Percentiles rank a stretch among this genome's conserved stretches.
phyloP scores from a whole-genome alignment of 1,284 basidiomycete species.

The Coniferiporia weirii region DNA sequence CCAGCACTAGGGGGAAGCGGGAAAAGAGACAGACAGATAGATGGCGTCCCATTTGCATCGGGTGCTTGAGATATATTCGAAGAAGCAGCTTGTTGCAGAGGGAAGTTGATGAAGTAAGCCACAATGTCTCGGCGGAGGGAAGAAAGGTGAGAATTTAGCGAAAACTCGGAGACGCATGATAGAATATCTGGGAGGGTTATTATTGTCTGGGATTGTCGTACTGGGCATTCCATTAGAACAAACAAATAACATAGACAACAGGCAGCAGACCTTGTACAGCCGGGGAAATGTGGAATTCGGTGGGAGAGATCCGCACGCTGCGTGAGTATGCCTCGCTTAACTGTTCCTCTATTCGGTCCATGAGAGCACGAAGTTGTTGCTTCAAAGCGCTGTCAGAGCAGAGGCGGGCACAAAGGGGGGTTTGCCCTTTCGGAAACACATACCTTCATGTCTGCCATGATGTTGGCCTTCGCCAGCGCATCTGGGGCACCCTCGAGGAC shows the following conservation, averaged over 20 bases:
- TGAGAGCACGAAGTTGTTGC: constrained; percentile 49
- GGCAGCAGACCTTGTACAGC: constrained; percentile 49
- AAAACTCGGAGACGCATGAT: constrained; percentile 49
- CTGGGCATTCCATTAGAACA: constrained; percentile 31
- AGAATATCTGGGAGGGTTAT: constrained; percentile 53
- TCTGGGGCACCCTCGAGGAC: constrained; percentile 45
- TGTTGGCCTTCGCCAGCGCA: constrained; percentile 45
- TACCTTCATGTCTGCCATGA: constrained; percentile 57
- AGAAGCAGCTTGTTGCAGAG: constrained; percentile 48
- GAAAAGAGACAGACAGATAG: constrained; percentile 42
- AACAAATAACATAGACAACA: not conserved
- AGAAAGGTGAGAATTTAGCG: constrained; percentile 49
- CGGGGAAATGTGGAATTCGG: constrained; percentile 44
- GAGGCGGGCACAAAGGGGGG: constrained; percentile 10
- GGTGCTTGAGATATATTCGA: constrained; percentile 33
- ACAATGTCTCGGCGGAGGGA: constrained; percentile 62
- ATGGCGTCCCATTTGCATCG: constrained; percentile 28
- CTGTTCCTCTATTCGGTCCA: constrained; percentile 63
- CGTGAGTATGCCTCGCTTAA: constrained; percentile 62
- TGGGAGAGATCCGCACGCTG: constrained; percentile 46
- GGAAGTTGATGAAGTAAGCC: constrained; percentile 51
- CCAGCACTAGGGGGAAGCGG: constrained; percentile 41
- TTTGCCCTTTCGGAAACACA: constrained; percentile 18
- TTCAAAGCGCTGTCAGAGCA: constrained; percentile 24
- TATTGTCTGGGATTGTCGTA: constrained; percentile 47